Conservation (phyloP, 179 eudicot species). For the Camellia oleifera region DNA sequence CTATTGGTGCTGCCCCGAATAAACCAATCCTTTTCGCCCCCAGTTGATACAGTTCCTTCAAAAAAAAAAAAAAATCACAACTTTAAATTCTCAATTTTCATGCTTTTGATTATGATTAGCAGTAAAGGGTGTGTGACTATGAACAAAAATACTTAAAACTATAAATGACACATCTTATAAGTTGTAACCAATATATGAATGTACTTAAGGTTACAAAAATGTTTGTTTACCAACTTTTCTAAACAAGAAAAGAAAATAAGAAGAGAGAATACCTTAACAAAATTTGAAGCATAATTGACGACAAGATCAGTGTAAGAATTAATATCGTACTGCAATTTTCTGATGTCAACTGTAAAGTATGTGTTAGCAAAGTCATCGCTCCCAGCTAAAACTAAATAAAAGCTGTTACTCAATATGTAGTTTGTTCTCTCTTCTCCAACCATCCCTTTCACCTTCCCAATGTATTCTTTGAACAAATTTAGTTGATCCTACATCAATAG, state of each 20-base stretch:
- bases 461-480: conserved; percentile 52
- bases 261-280: conserved; percentile 47
- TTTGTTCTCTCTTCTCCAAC: conserved; percentile 52
- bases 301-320: conserved; percentile 49
- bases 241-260: not conserved
- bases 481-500: conserved; percentile 42
- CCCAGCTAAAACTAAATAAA: conserved; percentile 49
- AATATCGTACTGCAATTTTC: conserved; percentile 41
- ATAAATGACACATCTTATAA: too few species aligned
- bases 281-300: conserved; percentile 42
- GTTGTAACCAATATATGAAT: too few species aligned
- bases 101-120: too few species aligned
- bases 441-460: conserved; percentile 33
- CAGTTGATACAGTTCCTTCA: conserved; percentile 52
- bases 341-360: conserved; percentile 39
- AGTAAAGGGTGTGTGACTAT: too few species aligned
- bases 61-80: not conserved
- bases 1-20: conserved; percentile 58
- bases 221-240: too few species aligned
- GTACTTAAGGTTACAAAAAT: too few species aligned
- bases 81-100: not conserved
- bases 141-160: too few species aligned
- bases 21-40: conserved; percentile 67
- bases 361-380: conserved; percentile 73
- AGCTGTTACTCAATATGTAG: conserved; percentile 36